phyloP scores from a whole-genome alignment of 225 moss, liverwort and hornwort genomes.

The Sphagnum tenellum region DNA sequence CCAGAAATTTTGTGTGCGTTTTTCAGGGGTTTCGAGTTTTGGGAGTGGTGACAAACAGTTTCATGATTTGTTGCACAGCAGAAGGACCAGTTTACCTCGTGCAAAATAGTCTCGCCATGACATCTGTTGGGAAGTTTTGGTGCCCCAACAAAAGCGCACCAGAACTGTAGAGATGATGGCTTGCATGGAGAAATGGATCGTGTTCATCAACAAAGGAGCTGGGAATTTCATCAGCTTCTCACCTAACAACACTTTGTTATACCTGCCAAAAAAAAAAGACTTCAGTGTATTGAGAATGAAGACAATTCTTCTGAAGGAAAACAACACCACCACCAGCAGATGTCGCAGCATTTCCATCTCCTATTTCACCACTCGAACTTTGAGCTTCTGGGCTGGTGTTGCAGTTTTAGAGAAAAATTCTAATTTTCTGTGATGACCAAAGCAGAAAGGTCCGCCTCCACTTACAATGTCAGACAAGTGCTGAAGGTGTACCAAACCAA shows the following conservation, averaged over 20 bases:
- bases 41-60: too few relatives aligned
- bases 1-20: too few relatives aligned
- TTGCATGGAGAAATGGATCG: constrained; percentile 97
- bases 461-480: constrained; percentile 86
- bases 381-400: too few relatives aligned
- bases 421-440: not conserved
- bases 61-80: too few relatives aligned
- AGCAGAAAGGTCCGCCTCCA: constrained; percentile 5
- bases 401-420: not conserved
- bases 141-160: constrained; percentile 53
- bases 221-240: constrained; percentile 61
- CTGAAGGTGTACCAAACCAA: constrained; percentile 84
- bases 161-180: constrained; percentile 71
- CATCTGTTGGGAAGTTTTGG: constrained; percentile 44
- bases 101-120: constrained; percentile 86
- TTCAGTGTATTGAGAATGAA: not conserved
- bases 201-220: constrained; percentile 92
- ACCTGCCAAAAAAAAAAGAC: constrained; percentile 29
- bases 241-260: constrained; percentile 86
- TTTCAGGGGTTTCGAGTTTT: too few relatives aligned
- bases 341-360: too few relatives aligned
- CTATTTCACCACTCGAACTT: too few relatives aligned
- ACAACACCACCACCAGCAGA: too few relatives aligned
- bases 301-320: not conserved
- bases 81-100: constrained; percentile 45